These are phyloP conservation scores for Pseudogymnoascus sp. DNA, from an alignment of 2,329 filamentous ascomycete genomes.

Conservation along the genomic window DNA sequence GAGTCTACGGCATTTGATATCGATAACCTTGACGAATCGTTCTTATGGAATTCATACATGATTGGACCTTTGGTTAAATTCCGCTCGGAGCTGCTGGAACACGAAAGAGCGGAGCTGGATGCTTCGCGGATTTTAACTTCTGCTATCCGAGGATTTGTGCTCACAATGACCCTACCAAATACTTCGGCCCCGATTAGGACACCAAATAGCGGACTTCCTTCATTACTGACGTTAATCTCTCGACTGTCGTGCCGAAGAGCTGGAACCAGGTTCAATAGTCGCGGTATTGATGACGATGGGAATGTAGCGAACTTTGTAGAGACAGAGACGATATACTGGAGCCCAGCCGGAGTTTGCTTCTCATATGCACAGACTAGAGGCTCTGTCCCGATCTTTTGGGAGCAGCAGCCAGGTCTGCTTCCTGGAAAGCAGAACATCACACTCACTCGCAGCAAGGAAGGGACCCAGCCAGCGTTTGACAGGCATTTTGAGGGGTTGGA, in stretches of 20 bases:
- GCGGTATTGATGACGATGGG: constrained; percentile 94
- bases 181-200: constrained; percentile 61
- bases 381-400: constrained; percentile 95
- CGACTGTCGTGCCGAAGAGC: constrained; percentile 83
- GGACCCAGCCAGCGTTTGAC: constrained; percentile 89
- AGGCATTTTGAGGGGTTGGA: constrained; percentile 89
- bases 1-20: constrained; percentile 78
- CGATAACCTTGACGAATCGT: constrained; percentile 84
- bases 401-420: constrained; percentile 78
- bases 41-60: constrained; percentile 98
- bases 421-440: constrained; percentile 93
- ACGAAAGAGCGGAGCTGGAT: constrained; percentile 74
- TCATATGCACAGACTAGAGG: constrained; percentile 91
- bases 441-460: constrained; percentile 79
- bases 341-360: constrained; percentile 66
- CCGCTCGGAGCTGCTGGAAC: constrained; percentile 66
- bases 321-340: constrained; percentile 88
- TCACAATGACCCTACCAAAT: constrained; percentile 76
- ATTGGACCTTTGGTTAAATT: constrained; percentile 88
- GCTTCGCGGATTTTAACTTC: constrained; percentile 81
- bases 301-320: constrained; percentile 99
- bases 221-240: constrained; percentile 81
- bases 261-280: constrained; percentile 92
- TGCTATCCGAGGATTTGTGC: constrained; percentile 86
- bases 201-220: constrained; percentile 63